These are phyloP conservation scores for Trichoderma arundinaceum DNA, from an alignment of 2,329 filamentous ascomycete species.

Conservation along the genomic window DNA sequence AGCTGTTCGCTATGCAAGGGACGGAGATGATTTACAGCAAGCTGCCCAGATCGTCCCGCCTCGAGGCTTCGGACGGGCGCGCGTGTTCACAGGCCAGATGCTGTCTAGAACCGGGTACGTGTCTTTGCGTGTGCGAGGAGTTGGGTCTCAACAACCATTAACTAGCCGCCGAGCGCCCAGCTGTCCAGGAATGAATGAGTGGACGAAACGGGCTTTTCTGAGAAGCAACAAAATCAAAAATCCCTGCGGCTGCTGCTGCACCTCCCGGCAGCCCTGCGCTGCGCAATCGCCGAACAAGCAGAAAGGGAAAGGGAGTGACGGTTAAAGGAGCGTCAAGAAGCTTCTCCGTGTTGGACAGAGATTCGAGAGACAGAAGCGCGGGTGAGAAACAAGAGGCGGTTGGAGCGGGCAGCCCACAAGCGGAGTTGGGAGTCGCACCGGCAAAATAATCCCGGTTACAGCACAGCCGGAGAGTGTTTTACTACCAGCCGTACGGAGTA, in stretches of 20 bases:
- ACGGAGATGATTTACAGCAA: not conserved
- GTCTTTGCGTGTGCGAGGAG: slow-evolving; percentile 22
- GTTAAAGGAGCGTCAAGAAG: slow-evolving; percentile 23
- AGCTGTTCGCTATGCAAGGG: not conserved
- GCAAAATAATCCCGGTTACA: slow-evolving; percentile 20
- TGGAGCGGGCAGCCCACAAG: slow-evolving; percentile 12
- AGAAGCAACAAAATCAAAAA: not conserved
- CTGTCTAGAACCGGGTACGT: slow-evolving; percentile 12
- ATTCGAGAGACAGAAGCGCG: slow-evolving; percentile 2
- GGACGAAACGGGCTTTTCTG: not conserved
- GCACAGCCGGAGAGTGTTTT: slow-evolving; percentile 12
- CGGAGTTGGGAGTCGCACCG: slow-evolving; percentile 23
- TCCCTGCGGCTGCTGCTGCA: slow-evolving; percentile 5
- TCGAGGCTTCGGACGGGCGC: slow-evolving; percentile 19
- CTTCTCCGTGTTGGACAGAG: not conserved
- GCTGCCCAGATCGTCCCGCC: slow-evolving; percentile 9
- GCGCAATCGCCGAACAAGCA: slow-evolving; percentile 7
- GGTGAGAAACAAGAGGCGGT: slow-evolving; percentile 10
- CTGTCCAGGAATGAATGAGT: slow-evolving; percentile 24
- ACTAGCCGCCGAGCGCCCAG: slow-evolving; percentile 1
- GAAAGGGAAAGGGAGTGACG: slow-evolving; percentile 2
- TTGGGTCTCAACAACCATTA: slow-evolving; percentile 5
- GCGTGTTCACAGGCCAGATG: not conserved
- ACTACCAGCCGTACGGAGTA: slow-evolving; percentile 16
- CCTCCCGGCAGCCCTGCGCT: slow-evolving; percentile 8